Evolutionary conservation across 2,329 filamentous ascomycete species (phyloP).

Genomic region (Trichoderma citrinoviride): DNA sequence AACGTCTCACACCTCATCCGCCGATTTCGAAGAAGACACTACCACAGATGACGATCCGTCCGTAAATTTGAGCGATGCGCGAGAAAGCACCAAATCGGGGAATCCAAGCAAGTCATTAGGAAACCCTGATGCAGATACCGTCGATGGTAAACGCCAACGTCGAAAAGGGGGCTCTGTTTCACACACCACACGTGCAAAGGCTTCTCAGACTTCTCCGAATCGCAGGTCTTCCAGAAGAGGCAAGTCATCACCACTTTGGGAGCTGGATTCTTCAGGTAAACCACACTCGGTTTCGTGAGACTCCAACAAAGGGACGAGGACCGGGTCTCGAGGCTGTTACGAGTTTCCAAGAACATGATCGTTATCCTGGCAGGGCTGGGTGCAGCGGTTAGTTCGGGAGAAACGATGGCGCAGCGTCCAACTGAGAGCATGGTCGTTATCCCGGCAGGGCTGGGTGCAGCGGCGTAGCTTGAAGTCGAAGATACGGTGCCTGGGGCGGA

Average conservation of each 20-base stretch:
- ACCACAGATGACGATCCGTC: neutral
- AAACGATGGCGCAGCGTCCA: neutral
- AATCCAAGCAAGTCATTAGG: neutral
- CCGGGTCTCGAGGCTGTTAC: neutral
- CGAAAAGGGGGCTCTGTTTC: neutral
- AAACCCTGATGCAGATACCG: neutral
- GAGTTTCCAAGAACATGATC: neutral
- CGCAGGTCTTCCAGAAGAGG: neutral
- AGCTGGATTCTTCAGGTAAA: neutral
- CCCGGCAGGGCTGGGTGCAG: constrained; percentile 14
- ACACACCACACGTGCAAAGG: neutral
- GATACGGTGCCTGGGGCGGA: neutral
- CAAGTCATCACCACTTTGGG: neutral
- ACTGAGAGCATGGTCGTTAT: constrained; percentile 13
- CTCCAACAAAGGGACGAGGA: neutral
- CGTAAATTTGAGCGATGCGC: neutral
- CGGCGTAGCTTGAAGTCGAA: neutral
- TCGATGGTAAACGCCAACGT: neutral
- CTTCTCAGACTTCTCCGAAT: neutral
- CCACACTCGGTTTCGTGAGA: neutral
- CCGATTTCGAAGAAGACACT: neutral
- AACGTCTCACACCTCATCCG: neutral
- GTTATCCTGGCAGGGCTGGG: constrained; percentile 13
- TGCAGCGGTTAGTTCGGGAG: constrained; percentile 5
- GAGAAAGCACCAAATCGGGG: neutral